These are phyloP conservation scores for Didymosphaeria variabile DNA, from an alignment of 2,329 filamentous ascomycete genomes.

Conservation along the genomic window DNA sequence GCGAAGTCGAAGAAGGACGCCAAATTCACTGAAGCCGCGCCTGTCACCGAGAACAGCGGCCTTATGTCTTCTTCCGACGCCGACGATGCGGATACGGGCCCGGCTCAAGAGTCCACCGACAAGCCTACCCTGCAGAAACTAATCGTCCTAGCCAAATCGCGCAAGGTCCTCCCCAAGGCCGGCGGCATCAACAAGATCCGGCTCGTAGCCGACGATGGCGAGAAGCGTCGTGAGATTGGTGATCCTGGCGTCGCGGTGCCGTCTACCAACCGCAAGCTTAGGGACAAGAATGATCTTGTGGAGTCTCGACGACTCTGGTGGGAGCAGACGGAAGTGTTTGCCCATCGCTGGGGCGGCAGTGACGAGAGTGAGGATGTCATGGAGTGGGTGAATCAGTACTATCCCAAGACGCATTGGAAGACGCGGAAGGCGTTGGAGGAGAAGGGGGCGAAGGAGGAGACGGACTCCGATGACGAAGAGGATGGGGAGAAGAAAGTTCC, in stretches of 20 bases:
- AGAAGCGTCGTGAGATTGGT: neutral
- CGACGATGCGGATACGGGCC: no score
- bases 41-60: no score
- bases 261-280: neutral
- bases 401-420: conserved; percentile 5
- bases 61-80: no score
- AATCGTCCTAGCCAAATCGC: neutral
- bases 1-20: no score
- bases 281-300: neutral
- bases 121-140: no score
- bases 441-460: neutral
- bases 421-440: neutral
- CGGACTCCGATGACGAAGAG: neutral
- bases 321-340: neutral
- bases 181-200: no score
- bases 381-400: neutral
- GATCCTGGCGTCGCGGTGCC: neutral
- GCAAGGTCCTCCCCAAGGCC: neutral
- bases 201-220: no score
- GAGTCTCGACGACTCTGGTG: neutral
- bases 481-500: neutral
- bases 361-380: neutral
- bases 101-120: no score
- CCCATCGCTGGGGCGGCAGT: neutral
- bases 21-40: no score